Conservation (phyloP, 164 flowering plant species). For the Liquidambar formosana region DNA sequence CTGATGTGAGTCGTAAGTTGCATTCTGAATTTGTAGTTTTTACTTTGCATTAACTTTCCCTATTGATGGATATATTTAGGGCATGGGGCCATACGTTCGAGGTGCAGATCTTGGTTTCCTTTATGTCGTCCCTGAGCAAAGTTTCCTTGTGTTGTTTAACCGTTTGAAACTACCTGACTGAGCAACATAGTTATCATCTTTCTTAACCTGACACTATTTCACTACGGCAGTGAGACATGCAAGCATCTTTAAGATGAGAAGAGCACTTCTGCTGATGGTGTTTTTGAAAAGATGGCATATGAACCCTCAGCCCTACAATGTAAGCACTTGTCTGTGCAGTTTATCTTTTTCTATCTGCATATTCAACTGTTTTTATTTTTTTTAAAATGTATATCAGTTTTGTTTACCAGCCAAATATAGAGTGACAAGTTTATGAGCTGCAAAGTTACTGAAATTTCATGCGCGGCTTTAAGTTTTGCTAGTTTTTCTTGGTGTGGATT, state of each 20-base stretch:
- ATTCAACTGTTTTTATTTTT: no score
- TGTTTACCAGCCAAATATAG: background rate
- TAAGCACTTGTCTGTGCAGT: background rate
- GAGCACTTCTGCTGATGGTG: background rate
- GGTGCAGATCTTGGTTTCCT: constrained; percentile 97
- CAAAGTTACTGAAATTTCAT: no score
- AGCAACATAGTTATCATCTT: constrained; percentile 11
- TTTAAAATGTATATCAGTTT: constrained; percentile 9
- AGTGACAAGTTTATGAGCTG: background rate
- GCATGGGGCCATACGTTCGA: constrained; percentile 74
- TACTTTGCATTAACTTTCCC: background rate
- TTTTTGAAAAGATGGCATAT: background rate
- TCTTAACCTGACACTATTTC: background rate
- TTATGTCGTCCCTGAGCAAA: constrained; percentile 75
- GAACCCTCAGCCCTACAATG: background rate
- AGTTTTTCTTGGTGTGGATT: no score
- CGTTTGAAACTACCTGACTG: constrained; percentile 85
- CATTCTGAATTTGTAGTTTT: background rate
- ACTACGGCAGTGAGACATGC: background rate
- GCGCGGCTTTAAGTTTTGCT: no score
- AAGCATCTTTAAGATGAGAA: constrained; percentile 7
- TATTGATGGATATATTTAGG: constrained; percentile 34
- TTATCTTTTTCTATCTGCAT: background rate
- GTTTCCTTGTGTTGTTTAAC: constrained; percentile 88
- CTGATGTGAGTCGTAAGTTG: background rate